Evolutionary conservation across 208 protist species (phyloP).

Genomic region (Herpetomonas tarakana): DNA sequence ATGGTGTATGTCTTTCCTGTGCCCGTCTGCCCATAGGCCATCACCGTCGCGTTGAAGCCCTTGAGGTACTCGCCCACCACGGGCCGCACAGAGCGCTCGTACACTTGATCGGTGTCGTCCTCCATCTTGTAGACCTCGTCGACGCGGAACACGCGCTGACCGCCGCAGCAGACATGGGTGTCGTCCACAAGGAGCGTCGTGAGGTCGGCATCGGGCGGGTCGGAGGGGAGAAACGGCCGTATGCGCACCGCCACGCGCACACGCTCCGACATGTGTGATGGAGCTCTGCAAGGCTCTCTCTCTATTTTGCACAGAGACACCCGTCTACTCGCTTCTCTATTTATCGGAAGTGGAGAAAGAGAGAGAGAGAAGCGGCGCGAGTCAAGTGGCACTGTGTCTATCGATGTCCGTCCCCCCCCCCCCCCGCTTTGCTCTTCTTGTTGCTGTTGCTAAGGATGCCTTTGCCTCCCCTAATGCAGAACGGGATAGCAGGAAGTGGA

Average conservation of each 20-base stretch:
- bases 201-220: conserved; percentile 37
- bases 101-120: conserved; percentile 71
- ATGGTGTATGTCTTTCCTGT: conserved; percentile 96
- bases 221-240: conserved; percentile 61
- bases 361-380: too few relatives aligned
- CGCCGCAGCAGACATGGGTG: conserved; percentile 72
- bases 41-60: conserved; percentile 90
- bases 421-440: too few relatives aligned
- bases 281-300: too few relatives aligned
- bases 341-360: too few relatives aligned
- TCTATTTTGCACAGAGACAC: too few relatives aligned
- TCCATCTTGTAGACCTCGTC: conserved; percentile 83
- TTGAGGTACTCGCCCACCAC: conserved; percentile 75
- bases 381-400: too few relatives aligned
- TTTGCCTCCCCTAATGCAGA: too few relatives aligned
- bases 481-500: too few relatives aligned
- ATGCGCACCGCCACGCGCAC: conserved; percentile 85
- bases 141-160: conserved; percentile 77
- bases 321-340: too few relatives aligned
- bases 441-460: too few relatives aligned
- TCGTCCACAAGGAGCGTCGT: conserved; percentile 38
- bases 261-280: conserved; percentile 63
- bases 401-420: too few relatives aligned
- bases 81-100: conserved; percentile 53
- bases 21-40: conserved; percentile 94